Percentiles rank a stretch among this genome's conserved stretches.
Evolutionary conservation across 1,284 basidiomycete genomes (phyloP).

Genomic region (Marasmius sp.): DNA sequence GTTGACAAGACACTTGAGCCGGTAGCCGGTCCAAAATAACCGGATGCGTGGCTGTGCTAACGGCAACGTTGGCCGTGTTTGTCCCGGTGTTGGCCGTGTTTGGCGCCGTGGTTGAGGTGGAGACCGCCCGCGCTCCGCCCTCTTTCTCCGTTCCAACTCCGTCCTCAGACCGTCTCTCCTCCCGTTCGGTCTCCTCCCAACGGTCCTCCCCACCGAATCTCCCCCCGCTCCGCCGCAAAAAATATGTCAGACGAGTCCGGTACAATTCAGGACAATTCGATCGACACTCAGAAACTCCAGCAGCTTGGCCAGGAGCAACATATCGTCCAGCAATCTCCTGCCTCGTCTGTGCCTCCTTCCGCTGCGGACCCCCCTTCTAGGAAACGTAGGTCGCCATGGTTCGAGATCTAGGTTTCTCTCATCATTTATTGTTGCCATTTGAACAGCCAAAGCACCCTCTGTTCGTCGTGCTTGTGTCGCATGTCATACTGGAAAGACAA

Average conservation of each 20-base stretch:
- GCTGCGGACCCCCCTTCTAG: constrained; percentile 27
- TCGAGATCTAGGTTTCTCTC: constrained; percentile 19
- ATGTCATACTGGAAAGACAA: constrained; percentile 78
- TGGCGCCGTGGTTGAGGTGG: neutral
- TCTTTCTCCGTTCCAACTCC: constrained; percentile 27
- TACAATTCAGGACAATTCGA: constrained; percentile 33
- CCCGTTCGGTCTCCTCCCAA: constrained; percentile 29
- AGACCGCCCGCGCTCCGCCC: constrained; percentile 1
- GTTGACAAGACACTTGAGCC: neutral
- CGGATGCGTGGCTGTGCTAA: constrained; percentile 10
- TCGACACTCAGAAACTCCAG: constrained; percentile 61
- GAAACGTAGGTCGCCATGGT: constrained; percentile 39
- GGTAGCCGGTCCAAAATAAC: constrained; percentile 6
- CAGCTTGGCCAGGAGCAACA: constrained; percentile 38
- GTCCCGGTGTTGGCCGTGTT: neutral
- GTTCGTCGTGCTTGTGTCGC: constrained; percentile 74
- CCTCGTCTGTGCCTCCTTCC: constrained; percentile 25
- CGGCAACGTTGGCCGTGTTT: constrained; percentile 11
- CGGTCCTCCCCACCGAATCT: neutral
- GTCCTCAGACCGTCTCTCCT: constrained; percentile 33
- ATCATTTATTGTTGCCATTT: constrained; percentile 15
- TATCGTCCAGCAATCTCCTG: constrained; percentile 5
- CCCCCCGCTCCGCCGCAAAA: constrained; percentile 12
- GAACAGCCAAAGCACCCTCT: constrained; percentile 70
- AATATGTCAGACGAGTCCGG: constrained; percentile 68